phyloP scores from a whole-genome alignment of 768 basidiomycete genomes.

The Tephrocybe rancida region DNA sequence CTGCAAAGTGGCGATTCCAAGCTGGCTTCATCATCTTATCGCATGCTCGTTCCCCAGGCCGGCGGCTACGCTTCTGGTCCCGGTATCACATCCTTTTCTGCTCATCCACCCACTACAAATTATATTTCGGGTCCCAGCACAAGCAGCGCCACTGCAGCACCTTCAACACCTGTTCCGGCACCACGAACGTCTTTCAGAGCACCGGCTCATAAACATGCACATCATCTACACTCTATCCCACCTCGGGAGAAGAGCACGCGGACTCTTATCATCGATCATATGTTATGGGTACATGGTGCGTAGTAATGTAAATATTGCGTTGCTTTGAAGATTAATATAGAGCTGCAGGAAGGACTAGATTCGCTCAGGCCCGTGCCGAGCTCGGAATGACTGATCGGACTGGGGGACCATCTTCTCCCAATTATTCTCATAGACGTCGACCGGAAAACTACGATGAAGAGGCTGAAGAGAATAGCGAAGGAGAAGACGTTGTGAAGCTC shows the following conservation, averaged over 20 bases:
- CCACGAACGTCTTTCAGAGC: conserved; percentile 51
- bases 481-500: conserved; percentile 55
- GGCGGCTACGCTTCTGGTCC: conserved; percentile 13
- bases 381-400: conserved; percentile 85
- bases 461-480: conserved; percentile 65
- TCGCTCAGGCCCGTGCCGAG: conserved; percentile 83
- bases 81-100: conserved; percentile 12
- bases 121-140: conserved; percentile 8
- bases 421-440: conserved; percentile 64
- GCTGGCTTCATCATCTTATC: conserved; percentile 19
- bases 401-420: conserved; percentile 61
- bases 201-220: conserved; percentile 86
- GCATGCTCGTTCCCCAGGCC: conserved; percentile 18
- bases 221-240: conserved; percentile 85
- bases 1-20: conserved; percentile 5
- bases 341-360: conserved; percentile 62
- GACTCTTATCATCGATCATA: conserved; percentile 85
- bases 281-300: conserved; percentile 79
- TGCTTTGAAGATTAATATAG: not conserved
- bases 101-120: conserved; percentile 10
- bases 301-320: not conserved
- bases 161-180: conserved; percentile 15
- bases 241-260: conserved; percentile 88
- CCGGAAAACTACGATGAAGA: conserved; percentile 82
- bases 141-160: not conserved